Evolutionary conservation across 2,329 filamentous ascomycete species (phyloP), one percentile per base, ranked within the genome.

Genomic region (Raffaelea deltoideospora): DNA sequence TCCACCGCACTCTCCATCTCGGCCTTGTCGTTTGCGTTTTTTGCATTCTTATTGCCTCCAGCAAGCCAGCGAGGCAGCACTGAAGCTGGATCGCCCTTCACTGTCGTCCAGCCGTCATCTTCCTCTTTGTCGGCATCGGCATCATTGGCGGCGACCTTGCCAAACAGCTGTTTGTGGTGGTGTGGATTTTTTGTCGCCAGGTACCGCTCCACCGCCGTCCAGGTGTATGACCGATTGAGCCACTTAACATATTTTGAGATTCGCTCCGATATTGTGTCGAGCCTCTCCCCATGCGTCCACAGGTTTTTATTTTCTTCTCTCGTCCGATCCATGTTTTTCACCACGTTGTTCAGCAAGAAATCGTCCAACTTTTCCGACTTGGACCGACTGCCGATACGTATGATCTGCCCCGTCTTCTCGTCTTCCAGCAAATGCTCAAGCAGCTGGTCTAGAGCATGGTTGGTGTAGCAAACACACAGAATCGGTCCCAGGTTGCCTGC

Each of bases 301-400:
- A 56, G 20, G 0, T 46, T 44, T 0, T 39, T 41, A 20, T 53
- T 60, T 41, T 67, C 60, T 0, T 50, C 40, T n/a, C 50, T 59
- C 1, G 64, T 69, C 10, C 52, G 49, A 2, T 48, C 45, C 8
- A 51, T 45, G 1, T 43, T 37, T 13, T 48, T 41, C 2, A 47
- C 47, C 5, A 69, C 52, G 0, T 44, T 40, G 0, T 61, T 54
- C 6, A 80, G 58, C 37, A 71, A 76, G n/a, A 66, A 48, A 0
- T 48, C 47, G 9, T 64, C 47, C 1, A 82, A 52, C 2, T 53
- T 45, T 22, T 68, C 61, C 0, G 70, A 74, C 40, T 73, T 71
- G 2, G 65, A 73, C 14, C 63, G 62, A 1, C 61, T 64, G 0
- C 78, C 77, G 5, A 83, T 69, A 0, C 77, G 71, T 20, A 81